Evolutionary conservation across 208 protist species (phyloP).

Genomic region (Leptomonas pyrrhocoris): DNA sequence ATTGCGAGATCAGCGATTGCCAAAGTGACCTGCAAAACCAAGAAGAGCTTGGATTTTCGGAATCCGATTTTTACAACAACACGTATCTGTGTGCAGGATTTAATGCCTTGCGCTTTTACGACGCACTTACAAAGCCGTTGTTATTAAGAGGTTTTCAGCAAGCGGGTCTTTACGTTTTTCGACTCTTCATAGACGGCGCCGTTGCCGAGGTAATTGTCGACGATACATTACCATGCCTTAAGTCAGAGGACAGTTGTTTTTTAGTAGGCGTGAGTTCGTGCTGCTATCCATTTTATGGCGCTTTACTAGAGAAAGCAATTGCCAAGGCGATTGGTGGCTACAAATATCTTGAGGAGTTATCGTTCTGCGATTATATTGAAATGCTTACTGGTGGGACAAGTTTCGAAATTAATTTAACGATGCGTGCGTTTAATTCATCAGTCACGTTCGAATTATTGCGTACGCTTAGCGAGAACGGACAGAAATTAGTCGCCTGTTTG

Average conservation of each 20-base stretch:
- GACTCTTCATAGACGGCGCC: conserved; percentile 36
- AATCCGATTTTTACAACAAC: conserved; percentile 53
- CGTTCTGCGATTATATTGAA: conserved; percentile 50
- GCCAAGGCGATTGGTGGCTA: conserved; percentile 72
- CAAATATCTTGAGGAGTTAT: conserved; percentile 45
- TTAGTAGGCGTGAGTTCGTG: conserved; percentile 46
- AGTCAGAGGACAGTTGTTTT: conserved; percentile 8
- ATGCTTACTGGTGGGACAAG: conserved; percentile 63
- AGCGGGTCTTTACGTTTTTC: conserved; percentile 30
- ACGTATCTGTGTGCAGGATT: conserved; percentile 51
- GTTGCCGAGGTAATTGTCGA: conserved; percentile 55
- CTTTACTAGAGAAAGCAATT: conserved; percentile 73
- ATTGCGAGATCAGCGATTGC: background rate
- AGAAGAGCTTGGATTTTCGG: conserved; percentile 3
- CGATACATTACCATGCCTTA: conserved; percentile 55
- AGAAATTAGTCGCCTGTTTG: conserved; percentile 22
- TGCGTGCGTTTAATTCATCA: background rate
- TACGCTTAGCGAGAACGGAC: conserved; percentile 18
- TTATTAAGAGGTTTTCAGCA: conserved; percentile 5
- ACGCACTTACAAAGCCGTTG: conserved; percentile 10
- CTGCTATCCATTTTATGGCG: conserved; percentile 56
- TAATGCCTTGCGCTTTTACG: conserved; percentile 43
- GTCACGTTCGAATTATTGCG: conserved; percentile 26
- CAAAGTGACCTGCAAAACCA: background rate
- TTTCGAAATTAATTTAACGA: conserved; percentile 51